A percentile compares a stretch with the other conserved stretches of the same genome.
Conservation (phyloP, 2,329 filamentous ascomycete species). For the Akanthomyces muscarius region DNA sequence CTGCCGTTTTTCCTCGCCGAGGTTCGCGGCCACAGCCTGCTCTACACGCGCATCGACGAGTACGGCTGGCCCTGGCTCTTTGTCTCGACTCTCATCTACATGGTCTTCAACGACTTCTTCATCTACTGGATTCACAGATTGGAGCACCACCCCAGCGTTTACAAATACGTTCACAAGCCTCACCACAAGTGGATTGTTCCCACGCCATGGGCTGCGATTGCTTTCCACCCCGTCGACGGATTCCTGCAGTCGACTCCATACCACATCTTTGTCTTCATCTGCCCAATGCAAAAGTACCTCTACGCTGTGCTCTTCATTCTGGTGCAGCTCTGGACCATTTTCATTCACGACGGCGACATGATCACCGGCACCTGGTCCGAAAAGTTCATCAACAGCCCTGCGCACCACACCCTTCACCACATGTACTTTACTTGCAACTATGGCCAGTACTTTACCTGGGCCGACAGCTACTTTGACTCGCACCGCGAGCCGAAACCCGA, state of each 20-base stretch:
- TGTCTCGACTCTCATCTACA: constrained; percentile 38
- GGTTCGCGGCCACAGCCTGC: constrained; percentile 42
- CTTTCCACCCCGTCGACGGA: constrained; percentile 45
- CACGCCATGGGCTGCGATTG: constrained; percentile 44
- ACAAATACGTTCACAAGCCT: constrained; percentile 46
- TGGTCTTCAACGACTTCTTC: constrained; percentile 42
- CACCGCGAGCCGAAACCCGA: constrained; percentile 40
- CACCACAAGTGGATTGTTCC: constrained; percentile 49
- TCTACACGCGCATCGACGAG: constrained; percentile 37
- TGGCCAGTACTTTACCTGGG: constrained; percentile 47
- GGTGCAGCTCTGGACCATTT: constrained; percentile 47
- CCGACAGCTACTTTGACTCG: constrained; percentile 41
- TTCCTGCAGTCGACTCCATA: constrained; percentile 44
- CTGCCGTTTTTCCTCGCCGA: constrained; percentile 44
- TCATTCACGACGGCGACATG: constrained; percentile 48
- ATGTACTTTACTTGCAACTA: constrained; percentile 49
- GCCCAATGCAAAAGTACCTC: constrained; percentile 42
- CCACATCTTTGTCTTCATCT: constrained; percentile 43
- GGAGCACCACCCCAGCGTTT: constrained; percentile 42
- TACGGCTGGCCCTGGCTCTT: constrained; percentile 39
- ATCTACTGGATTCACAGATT: constrained; percentile 48
- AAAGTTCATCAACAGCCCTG: constrained; percentile 45
- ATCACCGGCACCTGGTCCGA: constrained; percentile 44
- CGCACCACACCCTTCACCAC: constrained; percentile 46
- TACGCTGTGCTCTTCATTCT: constrained; percentile 41